Base-by-base conservation (phyloP, 306 rosid genomes). In the Calophaca sinica region DNA sequence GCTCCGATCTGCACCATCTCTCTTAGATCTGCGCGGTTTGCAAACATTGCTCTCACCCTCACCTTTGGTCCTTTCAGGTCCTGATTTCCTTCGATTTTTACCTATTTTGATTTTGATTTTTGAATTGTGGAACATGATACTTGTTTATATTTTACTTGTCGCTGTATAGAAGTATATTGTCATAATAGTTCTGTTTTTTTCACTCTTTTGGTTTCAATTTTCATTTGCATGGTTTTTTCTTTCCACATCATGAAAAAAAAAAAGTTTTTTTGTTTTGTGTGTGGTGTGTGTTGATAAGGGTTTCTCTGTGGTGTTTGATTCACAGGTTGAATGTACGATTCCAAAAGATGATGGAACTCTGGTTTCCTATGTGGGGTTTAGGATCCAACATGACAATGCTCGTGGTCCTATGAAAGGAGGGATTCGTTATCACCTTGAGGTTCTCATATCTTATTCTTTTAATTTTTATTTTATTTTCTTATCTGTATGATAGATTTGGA, bases 321-420 rank as follows among this genome's bases (percentile, higher is more conserved):
- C 7, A 46, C 73, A 90, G 96, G 96, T 90, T 67, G 96, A 90
- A 62, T 90, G 96, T 35, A 90, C 90, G 33, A 90, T 90, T 53
- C 91, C 96, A 1, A 90, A 82, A 58, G 93, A 88, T 63, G 93
- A 88, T 80, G 96, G 93, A 11, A 90, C 81, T 76, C 75, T 90
- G 49, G 93, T 14, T 55, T 87, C 93, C 2, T 90, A 86, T 66
- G 88, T 90, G 13, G 96, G 96, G 38, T 90, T 87, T 36, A 87
- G 96, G 80, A 73, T 90, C 59, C 96, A 90, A 55, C 96, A 90
- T 72, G 96, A 90, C 77, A 90, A 90, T 82, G 90, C 96, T 76
- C 91, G 91, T 52, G 96, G 96, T 33, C 96, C 96, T 7, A 90
- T 90, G 96, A 90, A 88, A 66, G 96, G 96, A 32, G 96, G 96